Evolutionary conservation across 352 stramenopile genomes (phyloP).

Genomic region (Thalassiosira delicatula): DNA sequence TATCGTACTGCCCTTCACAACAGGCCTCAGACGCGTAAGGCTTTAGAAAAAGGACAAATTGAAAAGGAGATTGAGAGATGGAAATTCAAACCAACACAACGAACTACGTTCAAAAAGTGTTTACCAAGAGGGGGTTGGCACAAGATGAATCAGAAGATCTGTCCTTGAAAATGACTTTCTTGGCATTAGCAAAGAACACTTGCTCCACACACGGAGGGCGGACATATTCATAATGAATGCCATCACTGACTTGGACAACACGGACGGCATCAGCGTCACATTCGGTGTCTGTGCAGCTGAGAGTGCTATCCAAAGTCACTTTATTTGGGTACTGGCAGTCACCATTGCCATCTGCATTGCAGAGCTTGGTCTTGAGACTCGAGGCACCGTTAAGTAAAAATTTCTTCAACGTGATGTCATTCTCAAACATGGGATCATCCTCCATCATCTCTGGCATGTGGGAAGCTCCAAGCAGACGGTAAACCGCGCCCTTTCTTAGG

Average conservation of each 20-base stretch:
- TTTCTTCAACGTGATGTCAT: slow-evolving; percentile 52
- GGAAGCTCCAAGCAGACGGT: slow-evolving; percentile 60
- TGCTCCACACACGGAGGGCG: slow-evolving; percentile 76
- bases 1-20: slow-evolving; percentile 35
- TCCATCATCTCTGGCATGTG: slow-evolving; percentile 60
- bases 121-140: slow-evolving; percentile 60
- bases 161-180: slow-evolving; percentile 60
- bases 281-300: slow-evolving; percentile 62
- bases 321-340: slow-evolving; percentile 59
- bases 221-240: slow-evolving; percentile 82
- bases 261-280: slow-evolving; percentile 75
- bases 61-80: too few relatives aligned
- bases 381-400: slow-evolving; percentile 53
- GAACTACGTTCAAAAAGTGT: not conserved
- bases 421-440: slow-evolving; percentile 52
- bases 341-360: slow-evolving; percentile 48
- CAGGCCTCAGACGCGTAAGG: slow-evolving; percentile 64
- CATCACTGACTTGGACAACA: slow-evolving; percentile 68
- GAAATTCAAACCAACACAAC: too few relatives aligned
- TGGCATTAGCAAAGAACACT: slow-evolving; percentile 74
- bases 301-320: slow-evolving; percentile 55
- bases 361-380: slow-evolving; percentile 59
- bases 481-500: slow-evolving; percentile 62
- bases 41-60: too few relatives aligned
- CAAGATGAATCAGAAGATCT: slow-evolving; percentile 55